Conservation (phyloP, 2,329 filamentous ascomycete species). For the Claviceps purpurea region DNA sequence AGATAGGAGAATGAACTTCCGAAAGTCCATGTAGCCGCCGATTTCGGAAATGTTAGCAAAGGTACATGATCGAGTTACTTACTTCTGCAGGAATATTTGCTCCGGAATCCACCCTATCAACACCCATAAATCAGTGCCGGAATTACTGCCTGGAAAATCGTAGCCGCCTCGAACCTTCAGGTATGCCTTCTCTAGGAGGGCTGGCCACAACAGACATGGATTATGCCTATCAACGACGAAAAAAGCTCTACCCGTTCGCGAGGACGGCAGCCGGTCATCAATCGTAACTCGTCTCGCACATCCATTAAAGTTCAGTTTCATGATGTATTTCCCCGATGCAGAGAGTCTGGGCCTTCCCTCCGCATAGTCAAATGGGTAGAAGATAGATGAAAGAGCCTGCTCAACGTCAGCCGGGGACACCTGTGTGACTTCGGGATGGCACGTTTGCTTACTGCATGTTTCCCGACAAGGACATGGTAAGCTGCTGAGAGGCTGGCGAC, state of each 20-base stretch:
- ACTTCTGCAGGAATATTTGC: slow-evolving; percentile 79
- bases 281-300: slow-evolving; percentile 78
- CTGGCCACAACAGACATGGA: slow-evolving; percentile 75
- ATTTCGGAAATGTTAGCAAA: background rate
- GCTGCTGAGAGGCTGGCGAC: slow-evolving; percentile 87
- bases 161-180: slow-evolving; percentile 91
- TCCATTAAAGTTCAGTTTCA: slow-evolving; percentile 92
- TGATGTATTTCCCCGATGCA: slow-evolving; percentile 74
- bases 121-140: slow-evolving; percentile 85
- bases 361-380: slow-evolving; percentile 60
- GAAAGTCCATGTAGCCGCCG: background rate
- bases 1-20: background rate
- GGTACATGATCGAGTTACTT: slow-evolving; percentile 2
- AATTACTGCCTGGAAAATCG: slow-evolving; percentile 95
- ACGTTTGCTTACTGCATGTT: slow-evolving; percentile 43
- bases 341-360: slow-evolving; percentile 49
- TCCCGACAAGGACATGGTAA: slow-evolving; percentile 53
- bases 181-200: slow-evolving; percentile 89
- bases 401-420: background rate
- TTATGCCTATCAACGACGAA: slow-evolving; percentile 82
- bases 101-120: slow-evolving; percentile 95
- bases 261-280: slow-evolving; percentile 75
- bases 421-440: background rate
- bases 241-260: slow-evolving; percentile 59
- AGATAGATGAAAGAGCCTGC: slow-evolving; percentile 55